Percentiles rank a stretch among this genome's conserved stretches.
Conservation (phyloP, 1,139 yeast species). For the Insectozyma bohioensis region DNA sequence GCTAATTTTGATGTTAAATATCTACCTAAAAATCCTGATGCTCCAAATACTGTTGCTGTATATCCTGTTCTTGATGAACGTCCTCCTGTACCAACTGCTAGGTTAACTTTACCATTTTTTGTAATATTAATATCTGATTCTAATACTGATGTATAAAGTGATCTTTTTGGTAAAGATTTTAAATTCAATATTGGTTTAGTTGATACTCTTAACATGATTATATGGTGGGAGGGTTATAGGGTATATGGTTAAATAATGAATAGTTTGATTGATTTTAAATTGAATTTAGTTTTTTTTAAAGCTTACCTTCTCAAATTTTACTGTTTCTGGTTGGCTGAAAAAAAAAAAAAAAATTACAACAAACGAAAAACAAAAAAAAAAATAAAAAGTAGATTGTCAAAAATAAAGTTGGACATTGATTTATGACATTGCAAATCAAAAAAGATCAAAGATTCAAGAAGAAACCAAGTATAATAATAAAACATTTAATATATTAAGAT, state of each 20-base stretch:
- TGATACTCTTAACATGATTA: constrained; percentile 32
- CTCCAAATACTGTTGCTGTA: constrained; percentile 89
- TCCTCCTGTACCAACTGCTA: constrained; percentile 76
- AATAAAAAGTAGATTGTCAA: too few species aligned
- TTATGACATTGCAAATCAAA: too few species aligned
- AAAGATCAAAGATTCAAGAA: too few species aligned
- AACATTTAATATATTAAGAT: too few species aligned
- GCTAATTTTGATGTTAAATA: constrained; percentile 72
- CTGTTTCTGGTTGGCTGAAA: constrained; percentile 24
- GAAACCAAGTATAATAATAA: too few species aligned
- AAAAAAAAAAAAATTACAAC: constrained; percentile 6
- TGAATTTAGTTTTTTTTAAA: constrained; percentile 3
- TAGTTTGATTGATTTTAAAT: constrained; percentile 11
- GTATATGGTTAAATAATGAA: constrained; percentile 5
- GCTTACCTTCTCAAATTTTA: constrained; percentile 7
- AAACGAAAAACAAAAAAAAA: too few species aligned
- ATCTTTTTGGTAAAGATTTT: constrained; percentile 21
- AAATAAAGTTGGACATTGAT: too few species aligned
- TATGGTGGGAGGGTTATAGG: neutral
- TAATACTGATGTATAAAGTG: constrained; percentile 43
- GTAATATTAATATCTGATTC: constrained; percentile 72
- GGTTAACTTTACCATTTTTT: constrained; percentile 69
- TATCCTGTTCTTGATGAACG: constrained; percentile 88
- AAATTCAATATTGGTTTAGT: constrained; percentile 20
- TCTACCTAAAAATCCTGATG: constrained; percentile 77